A percentile compares a stretch with the other conserved stretches of the same genome.
Conservation (phyloP, 2,329 filamentous ascomycete genomes). For the Colletotrichum paranaense region DNA sequence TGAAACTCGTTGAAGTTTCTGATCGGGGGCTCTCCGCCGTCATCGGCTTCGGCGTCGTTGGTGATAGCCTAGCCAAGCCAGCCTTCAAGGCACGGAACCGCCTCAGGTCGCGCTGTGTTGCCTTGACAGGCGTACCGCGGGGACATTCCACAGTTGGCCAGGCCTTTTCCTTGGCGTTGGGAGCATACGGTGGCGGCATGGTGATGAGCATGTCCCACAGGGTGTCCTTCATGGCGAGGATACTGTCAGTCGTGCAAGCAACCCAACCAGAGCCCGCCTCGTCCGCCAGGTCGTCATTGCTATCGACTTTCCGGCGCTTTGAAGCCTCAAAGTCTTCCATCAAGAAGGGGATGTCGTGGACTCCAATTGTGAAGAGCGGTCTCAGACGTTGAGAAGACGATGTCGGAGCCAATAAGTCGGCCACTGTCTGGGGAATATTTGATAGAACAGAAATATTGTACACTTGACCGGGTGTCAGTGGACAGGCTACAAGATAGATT, state of each 20-base stretch:
- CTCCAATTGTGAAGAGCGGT: constrained; percentile 91
- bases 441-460: constrained; percentile 95
- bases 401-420: constrained; percentile 73
- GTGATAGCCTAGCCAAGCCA: constrained; percentile 65
- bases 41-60: constrained; percentile 29
- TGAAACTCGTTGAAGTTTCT: constrained; percentile 38
- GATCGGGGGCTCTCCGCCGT: constrained; percentile 41
- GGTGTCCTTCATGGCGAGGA: constrained; percentile 85
- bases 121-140: constrained; percentile 75
- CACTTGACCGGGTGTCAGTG: constrained; percentile 62
- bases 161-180: constrained; percentile 67
- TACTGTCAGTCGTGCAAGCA: constrained; percentile 95
- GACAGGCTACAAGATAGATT: background rate
- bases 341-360: constrained; percentile 90
- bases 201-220: constrained; percentile 93
- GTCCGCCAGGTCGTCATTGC: constrained; percentile 52
- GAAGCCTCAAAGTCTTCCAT: constrained; percentile 67
- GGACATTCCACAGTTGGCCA: constrained; percentile 83
- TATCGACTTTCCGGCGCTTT: constrained; percentile 50
- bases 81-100: constrained; percentile 78
- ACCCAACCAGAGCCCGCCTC: constrained; percentile 79
- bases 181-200: constrained; percentile 73
- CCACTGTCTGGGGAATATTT: constrained; percentile 82
- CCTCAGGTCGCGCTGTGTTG: constrained; percentile 89
- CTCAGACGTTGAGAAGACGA: constrained; percentile 74